Base-by-base conservation (phyloP, 83 land plant species). In the Picea abies region DNA sequence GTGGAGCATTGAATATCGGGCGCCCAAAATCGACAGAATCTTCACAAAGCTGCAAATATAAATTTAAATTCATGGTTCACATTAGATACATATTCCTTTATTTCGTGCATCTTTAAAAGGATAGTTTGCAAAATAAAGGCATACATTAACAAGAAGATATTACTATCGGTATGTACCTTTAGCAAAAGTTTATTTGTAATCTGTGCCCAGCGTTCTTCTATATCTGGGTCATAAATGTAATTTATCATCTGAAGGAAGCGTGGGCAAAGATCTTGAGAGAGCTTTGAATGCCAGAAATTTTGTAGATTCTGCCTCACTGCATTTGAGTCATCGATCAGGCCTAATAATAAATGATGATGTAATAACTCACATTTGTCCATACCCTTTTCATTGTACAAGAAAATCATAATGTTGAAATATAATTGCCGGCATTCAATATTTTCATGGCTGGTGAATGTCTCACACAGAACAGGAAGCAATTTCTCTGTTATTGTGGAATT, bases 1-100 rank as follows among this genome's bases (percentile, higher is more conserved):
- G 85, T 19, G 91, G 91, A 29, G 91, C 91, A 84, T 83, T 84
- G 78, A 89, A 89, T 26, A 89, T 88, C 1, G 91, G 90, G 32
- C 90, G 81, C 61, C 22, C 85, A 77, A 75, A 89, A 60, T 89
- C 90, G 4, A 87, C 87, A 8, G 91, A 85, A 22, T 86, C 85
- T 78, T 89, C 90, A 81, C 90, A 89, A 67, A 89, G 87, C 91
- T 89, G 90, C 63, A 80, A 44, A 32, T 25, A 35, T 5, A 6
- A 32, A 61, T n/a, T 26, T 25, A 22, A 37, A 39, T 9, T 56
- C 22, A 49, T 22, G 23, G 56, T 52, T 23, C 14, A 29, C 61
- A 76, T 49, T 17, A 76, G 78, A 76, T 32, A 12, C 25, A 29
- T 32, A 76, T 22, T 76, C 10, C 26, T 20, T 11, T 76, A 23